Evolutionary conservation across 2,329 filamentous ascomycete genomes (phyloP), one percentile per base, ranked within the genome.

Genomic region (Aurifilum marmelostoma): DNA sequence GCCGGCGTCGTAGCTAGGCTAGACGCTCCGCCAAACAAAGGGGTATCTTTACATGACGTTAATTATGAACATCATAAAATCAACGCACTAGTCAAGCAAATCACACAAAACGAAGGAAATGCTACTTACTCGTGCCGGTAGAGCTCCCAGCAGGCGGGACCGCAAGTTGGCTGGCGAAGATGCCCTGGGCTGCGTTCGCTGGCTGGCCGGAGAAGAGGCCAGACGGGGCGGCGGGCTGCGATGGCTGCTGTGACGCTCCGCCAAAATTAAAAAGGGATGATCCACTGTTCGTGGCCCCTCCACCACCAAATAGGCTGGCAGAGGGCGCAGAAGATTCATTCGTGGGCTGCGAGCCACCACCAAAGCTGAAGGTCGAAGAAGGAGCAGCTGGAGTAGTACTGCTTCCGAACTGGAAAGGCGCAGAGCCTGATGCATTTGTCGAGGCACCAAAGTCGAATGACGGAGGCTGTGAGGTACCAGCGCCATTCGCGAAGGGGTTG

Each of bases 1-100:
- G 85, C 85, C 71, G 87, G 87, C 72, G 87, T 89, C 50, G 86
- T 88, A 65, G 86, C 86, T 78, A 89, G 79, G 77, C 87, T 89
- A 70, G 87, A 89, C 73, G 85, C 85, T 74, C 85, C 86, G 73
- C 85, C 86, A 76, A 88, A 82, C 75, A 85, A 84, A 72, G 85
- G 84, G 77, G 84, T 84, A 80, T 86, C 84, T 86, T 80, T 73
- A 77, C 80, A 80, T 76, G 80, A 79, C 80, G 82, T 82, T 82
- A 82, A 71, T 71, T 69, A 69, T 71, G 66, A 58, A 71, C 65
- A 70, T 61, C 70, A 66, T 68, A 59, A 67, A 66, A 70, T 65
- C 67, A 71, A 71, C 69, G 68, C 67, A 67, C 66, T 66, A n/a
- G 63, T 66, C 29, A 68, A 70, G 41, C 32, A 59, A 60, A 60